A percentile compares a stretch with the other conserved stretches of the same genome.
Conservation (phyloP, 2,329 filamentous ascomycete species). For the Calonectria henricotiae region DNA sequence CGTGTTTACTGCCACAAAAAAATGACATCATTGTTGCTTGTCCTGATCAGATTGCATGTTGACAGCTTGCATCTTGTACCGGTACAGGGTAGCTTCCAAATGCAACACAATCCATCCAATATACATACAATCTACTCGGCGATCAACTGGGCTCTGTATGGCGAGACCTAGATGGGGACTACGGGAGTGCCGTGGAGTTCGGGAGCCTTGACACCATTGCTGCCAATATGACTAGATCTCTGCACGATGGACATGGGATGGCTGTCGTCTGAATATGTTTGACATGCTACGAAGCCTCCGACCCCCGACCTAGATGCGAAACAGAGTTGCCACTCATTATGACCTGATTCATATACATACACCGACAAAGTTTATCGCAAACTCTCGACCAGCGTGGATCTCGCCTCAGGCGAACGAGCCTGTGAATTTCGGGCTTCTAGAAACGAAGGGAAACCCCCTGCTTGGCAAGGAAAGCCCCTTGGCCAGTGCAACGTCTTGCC, state of each 20-base stretch:
- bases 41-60: neutral
- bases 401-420: conserved; percentile 25
- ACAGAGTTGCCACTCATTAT: conserved; percentile 11
- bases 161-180: conserved; percentile 15
- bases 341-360: conserved; percentile 5
- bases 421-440: conserved; percentile 32
- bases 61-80: neutral
- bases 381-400: conserved; percentile 22
- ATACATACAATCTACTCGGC: neutral
- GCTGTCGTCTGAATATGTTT: neutral
- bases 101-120: neutral
- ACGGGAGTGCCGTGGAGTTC: neutral
- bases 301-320: conserved; percentile 26
- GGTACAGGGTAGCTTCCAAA: conserved; percentile 32
- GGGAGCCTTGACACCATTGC: neutral
- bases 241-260: conserved; percentile 15
- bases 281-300: conserved; percentile 9
- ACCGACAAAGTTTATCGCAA: conserved; percentile 20
- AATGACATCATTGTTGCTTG: neutral
- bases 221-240: conserved; percentile 1
- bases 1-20: neutral
- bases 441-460: conserved; percentile 21
- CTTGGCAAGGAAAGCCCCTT: conserved; percentile 23
- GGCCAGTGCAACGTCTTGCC: conserved; percentile 13
- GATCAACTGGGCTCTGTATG: neutral